Percentiles rank a stretch among this genome's conserved stretches.
These are phyloP conservation scores for Cladosporium velox DNA, from an alignment of 2,329 filamentous ascomycete genomes.

Conservation along the genomic window DNA sequence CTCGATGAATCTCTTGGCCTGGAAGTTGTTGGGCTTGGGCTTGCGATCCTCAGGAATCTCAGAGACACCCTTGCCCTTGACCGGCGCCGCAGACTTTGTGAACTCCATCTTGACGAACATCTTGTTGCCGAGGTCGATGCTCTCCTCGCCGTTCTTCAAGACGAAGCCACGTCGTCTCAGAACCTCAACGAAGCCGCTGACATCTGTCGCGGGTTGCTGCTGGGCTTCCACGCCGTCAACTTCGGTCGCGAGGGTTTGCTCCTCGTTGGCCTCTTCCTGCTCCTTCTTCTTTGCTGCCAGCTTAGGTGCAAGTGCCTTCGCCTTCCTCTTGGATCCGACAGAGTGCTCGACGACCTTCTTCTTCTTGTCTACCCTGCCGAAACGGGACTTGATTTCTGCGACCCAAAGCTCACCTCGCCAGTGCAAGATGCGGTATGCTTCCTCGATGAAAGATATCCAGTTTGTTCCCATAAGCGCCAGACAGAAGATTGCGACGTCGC, in stretches of 20 bases:
- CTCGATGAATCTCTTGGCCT: conserved; percentile 60
- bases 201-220: conserved; percentile 75
- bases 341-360: conserved; percentile 63
- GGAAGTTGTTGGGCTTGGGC: conserved; percentile 35
- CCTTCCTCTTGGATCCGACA: conserved; percentile 64
- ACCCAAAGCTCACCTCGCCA: conserved; percentile 98
- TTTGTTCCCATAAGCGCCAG: conserved; percentile 98
- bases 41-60: conserved; percentile 40
- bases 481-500: conserved; percentile 92
- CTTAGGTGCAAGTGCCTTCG: conserved; percentile 39
- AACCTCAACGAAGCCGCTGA: conserved; percentile 82
- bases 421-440: conserved; percentile 86
- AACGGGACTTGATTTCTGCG: conserved; percentile 93
- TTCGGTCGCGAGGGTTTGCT: conserved; percentile 61
- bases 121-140: conserved; percentile 83
- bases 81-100: conserved; percentile 75
- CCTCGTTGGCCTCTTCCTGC: conserved; percentile 56
- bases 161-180: conserved; percentile 79
- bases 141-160: conserved; percentile 65
- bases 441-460: conserved; percentile 95
- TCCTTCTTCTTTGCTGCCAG: conserved; percentile 51
- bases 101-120: conserved; percentile 99
- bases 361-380: conserved; percentile 61
- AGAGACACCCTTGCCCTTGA: conserved; percentile 70
- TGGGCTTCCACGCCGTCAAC: conserved; percentile 68